Base-by-base conservation (phyloP, 148 eudicot species). In the Limonium bicolor region DNA sequence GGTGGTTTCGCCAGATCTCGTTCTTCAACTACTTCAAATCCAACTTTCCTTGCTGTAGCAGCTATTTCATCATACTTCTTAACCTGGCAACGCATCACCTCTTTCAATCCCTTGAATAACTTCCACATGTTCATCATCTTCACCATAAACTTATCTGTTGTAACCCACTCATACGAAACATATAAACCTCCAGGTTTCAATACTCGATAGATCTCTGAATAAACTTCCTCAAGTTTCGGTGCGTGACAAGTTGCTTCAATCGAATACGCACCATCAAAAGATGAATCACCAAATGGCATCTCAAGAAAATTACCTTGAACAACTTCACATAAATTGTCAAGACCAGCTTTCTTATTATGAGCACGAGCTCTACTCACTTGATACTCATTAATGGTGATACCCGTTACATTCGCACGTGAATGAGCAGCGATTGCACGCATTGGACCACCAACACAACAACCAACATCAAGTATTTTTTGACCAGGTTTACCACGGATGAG, bases 221-320 rank as follows among this genome's bases (percentile, higher is more conserved):
- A 73, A 0, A 73, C 78, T 4, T 73, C 78, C 15, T 73, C 71
- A 0, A 73, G 55, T 25, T 56, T 61, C 1, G 78, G 78, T 18
- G 78, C 78, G 56, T 73, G 78, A 42, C 78, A 73, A 0, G 78
- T 73, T 12, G 74, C 74, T 10, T 73, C 78, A 7, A 73, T 73
- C 5, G 78, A 57, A 51, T 68, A 73, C 1, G 78, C 78, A 0
- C 78, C 78, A 30, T 73, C 78, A 41, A 68, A 73, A 21, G 53
- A 29, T 36, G 50, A 22, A 16, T 40, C 65, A 0, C 19, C 27
- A 27, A 73, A 73, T 2, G 78, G 78, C 78, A 73, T 68, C 29
- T 64, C 37, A 0, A 73, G 60, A 46, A 73, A 73, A 21, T 73
- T 73, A 0, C 78, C 78, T 43, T 71, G 64, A 0, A 73, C 71